These are phyloP conservation scores for Colletotrichum sp. DNA, from an alignment of 2,329 filamentous ascomycete genomes.

Conservation along the genomic window DNA sequence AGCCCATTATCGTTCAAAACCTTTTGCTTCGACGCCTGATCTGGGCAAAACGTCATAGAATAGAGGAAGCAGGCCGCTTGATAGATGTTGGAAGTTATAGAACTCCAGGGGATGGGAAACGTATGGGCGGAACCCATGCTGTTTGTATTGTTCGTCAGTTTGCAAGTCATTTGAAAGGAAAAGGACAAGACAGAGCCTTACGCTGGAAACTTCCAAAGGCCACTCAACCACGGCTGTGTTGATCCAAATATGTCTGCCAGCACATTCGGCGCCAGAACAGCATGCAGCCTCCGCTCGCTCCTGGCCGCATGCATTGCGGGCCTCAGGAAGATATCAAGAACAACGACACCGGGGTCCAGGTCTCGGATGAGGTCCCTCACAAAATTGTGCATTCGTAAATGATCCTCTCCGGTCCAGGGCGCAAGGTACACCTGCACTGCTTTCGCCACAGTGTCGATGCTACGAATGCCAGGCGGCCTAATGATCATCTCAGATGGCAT, in stretches of 20 bases:
- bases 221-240: conserved; percentile 40
- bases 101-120: conserved; percentile 48
- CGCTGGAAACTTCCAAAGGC: conserved; percentile 45
- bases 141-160: neutral
- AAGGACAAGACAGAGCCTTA: conserved; percentile 27
- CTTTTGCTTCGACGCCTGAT: neutral
- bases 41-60: neutral
- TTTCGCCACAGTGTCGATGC: conserved; percentile 10
- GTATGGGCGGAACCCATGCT: conserved; percentile 46
- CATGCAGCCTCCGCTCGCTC: conserved; percentile 33
- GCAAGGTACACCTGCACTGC: conserved; percentile 26
- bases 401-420: conserved; percentile 35
- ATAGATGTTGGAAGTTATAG: conserved; percentile 45
- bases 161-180: neutral
- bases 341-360: conserved; percentile 35
- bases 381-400: conserved; percentile 30
- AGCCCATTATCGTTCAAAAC: conserved; percentile 24
- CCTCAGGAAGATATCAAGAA: conserved; percentile 34
- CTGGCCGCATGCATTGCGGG: conserved; percentile 28
- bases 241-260: conserved; percentile 41
- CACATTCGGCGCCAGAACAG: conserved; percentile 47
- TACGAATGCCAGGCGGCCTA: conserved; percentile 23
- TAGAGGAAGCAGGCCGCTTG: conserved; percentile 25
- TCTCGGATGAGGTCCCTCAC: conserved; percentile 29
- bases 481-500: conserved; percentile 22